These are phyloP conservation scores for Tricholoma terreum DNA, from an alignment of 768 basidiomycete species.

Conservation along the genomic window DNA sequence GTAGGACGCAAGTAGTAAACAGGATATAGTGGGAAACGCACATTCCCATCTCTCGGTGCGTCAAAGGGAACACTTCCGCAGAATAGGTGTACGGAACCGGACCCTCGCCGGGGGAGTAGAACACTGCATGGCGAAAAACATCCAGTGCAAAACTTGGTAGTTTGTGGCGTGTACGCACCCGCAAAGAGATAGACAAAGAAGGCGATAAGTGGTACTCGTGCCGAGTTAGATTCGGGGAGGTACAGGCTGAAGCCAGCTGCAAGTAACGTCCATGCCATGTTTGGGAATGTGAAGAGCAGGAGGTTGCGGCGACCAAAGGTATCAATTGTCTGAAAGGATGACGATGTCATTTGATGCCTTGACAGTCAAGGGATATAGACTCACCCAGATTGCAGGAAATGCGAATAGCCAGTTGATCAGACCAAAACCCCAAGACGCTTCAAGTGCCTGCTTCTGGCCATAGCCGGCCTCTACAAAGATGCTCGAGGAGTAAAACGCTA, in stretches of 20 bases:
- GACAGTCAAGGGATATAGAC: slow-evolving; percentile 18
- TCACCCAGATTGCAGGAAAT: slow-evolving; percentile 60
- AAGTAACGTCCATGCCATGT: slow-evolving; percentile 74
- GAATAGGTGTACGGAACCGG: slow-evolving; percentile 91
- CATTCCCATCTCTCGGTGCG: slow-evolving; percentile 68
- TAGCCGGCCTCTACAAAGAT: slow-evolving; percentile 69
- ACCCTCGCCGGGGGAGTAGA: slow-evolving; percentile 85
- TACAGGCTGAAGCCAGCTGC: slow-evolving; percentile 74
- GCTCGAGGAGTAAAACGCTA: slow-evolving; percentile 77
- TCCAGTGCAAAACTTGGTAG: no score
- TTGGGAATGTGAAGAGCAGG: slow-evolving; percentile 74
- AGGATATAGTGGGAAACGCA: slow-evolving; percentile 33
- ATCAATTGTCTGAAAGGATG: slow-evolving; percentile 52
- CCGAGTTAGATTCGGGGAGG: slow-evolving; percentile 33
- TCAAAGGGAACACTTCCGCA: slow-evolving; percentile 88
- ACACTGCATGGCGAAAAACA: slow-evolving; percentile 29
- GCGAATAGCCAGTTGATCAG: slow-evolving; percentile 64
- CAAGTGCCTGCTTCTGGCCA: slow-evolving; percentile 49
- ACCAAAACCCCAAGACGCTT: slow-evolving; percentile 68
- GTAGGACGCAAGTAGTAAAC: no score
- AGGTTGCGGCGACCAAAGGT: slow-evolving; percentile 78
- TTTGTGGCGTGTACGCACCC: no score
- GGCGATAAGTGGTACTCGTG: slow-evolving; percentile 42
- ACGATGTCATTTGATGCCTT: no score
- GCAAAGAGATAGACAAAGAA: slow-evolving; percentile 44